Conservation (phyloP, 2,329 filamentous ascomycete genomes). For the Fusarium sp. region DNA sequence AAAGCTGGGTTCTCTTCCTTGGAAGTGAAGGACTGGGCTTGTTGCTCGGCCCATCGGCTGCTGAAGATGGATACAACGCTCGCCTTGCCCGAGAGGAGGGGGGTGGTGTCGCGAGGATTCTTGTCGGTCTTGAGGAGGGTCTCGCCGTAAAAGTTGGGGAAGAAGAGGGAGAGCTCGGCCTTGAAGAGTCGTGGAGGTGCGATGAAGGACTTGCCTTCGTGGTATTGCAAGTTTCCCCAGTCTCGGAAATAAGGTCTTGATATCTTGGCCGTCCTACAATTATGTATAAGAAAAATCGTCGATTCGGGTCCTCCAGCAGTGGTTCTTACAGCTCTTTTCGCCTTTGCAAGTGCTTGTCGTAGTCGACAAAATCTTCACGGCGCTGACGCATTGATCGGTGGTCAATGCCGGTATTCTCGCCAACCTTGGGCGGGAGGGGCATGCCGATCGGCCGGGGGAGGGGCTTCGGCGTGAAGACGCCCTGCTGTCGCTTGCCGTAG, state of each 20-base stretch:
- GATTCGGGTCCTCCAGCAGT: background rate
- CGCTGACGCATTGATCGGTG: constrained; percentile 74
- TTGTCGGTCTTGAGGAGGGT: constrained; percentile 73
- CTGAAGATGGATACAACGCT: constrained; percentile 86
- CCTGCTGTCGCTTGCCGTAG: constrained; percentile 66
- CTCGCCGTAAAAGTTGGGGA: constrained; percentile 88
- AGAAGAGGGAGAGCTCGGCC: constrained; percentile 84
- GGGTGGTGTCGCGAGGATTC: constrained; percentile 76
- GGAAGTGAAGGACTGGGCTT: constrained; percentile 79
- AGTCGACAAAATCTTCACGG: constrained; percentile 84
- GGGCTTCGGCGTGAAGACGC: constrained; percentile 68
- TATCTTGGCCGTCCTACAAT: constrained; percentile 75
- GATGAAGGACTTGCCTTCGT: constrained; percentile 93
- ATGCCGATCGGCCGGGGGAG: constrained; percentile 85
- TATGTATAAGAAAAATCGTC: constrained; percentile 1
- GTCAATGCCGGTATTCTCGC: constrained; percentile 87
- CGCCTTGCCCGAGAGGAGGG: constrained; percentile 77
- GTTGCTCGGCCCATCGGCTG: constrained; percentile 85
- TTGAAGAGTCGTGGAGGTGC: constrained; percentile 88
- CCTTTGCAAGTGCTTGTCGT: constrained; percentile 83
- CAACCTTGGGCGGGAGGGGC: constrained; percentile 75
- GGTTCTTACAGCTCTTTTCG: constrained; percentile 77
- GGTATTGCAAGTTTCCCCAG: constrained; percentile 84
- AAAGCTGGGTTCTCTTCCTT: constrained; percentile 76
- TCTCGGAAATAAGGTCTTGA: constrained; percentile 94